A percentile compares a stretch with the other conserved stretches of the same genome.
phyloP scores from a whole-genome alignment of 495 filamentous ascomycete species.

The Entonaema liquescens region DNA sequence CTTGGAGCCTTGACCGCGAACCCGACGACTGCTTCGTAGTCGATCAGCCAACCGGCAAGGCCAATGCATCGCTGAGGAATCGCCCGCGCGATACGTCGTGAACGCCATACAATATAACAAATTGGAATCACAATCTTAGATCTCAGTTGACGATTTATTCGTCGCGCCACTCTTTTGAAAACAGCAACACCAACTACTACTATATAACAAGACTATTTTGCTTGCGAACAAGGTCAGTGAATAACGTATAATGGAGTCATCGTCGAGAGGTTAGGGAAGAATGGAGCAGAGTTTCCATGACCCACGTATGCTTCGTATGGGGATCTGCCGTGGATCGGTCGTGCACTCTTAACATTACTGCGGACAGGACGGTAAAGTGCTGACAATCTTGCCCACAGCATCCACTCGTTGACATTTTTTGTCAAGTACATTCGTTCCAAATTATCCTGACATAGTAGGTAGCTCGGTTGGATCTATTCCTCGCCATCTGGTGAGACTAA shows the following conservation, averaged over 20 bases:
- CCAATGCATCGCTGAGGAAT: constrained; percentile 43
- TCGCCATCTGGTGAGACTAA: constrained; percentile 38
- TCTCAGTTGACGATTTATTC: constrained; percentile 43
- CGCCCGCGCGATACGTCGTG: constrained; percentile 43
- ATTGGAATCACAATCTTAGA: constrained; percentile 23
- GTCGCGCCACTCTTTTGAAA: constrained; percentile 44
- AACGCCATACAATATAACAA: constrained; percentile 30
- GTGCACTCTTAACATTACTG: constrained; percentile 16
- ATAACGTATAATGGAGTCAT: neutral
- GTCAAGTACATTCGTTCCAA: constrained; percentile 73
- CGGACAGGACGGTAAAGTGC: constrained; percentile 22
- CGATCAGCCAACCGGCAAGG: constrained; percentile 28
- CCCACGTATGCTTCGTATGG: constrained; percentile 8
- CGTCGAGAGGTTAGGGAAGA: constrained; percentile 7
- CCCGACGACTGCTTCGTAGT: constrained; percentile 35
- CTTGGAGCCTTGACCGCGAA: constrained; percentile 25
- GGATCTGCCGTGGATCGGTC: constrained; percentile 37
- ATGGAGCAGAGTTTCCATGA: constrained; percentile 24
- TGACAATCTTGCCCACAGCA: constrained; percentile 50
- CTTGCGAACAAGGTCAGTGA: constrained; percentile 39
- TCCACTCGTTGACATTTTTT: constrained; percentile 66
- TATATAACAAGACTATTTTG: constrained; percentile 18
- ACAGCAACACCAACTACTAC: constrained; percentile 1
- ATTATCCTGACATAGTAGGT: constrained; percentile 62
- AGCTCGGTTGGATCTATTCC: constrained; percentile 22